Base-by-base conservation (phyloP, 2,329 filamentous ascomycete species). In the Tympanopsis confertula region DNA sequence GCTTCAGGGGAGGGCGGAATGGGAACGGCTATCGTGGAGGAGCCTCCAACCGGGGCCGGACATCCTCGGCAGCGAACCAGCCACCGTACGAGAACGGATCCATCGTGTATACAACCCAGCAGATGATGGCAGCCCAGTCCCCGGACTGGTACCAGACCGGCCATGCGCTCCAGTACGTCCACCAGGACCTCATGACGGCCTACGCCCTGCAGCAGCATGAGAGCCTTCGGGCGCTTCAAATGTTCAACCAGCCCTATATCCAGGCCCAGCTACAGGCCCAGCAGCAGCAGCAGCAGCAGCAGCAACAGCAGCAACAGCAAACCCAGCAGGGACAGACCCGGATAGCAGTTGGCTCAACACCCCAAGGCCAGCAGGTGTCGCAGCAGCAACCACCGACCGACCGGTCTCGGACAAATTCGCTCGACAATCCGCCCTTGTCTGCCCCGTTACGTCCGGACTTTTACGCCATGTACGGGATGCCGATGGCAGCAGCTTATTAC, bases 341-440 rank as follows among this genome's bases (percentile, higher is more conserved):
- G 65, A 63, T 45, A 60, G 22, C 20, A 33, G 28, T 13, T 19
- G 12, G 22, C 37, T 19, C 20, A 35, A 13, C 40, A 42, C 39
- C 61, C n/a, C 65, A 68, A 39, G 56, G 58, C 7, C 65, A 66
- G 44, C 56, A 54, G 12, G 59, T 60, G 37, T 54, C 58, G 32
- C 65, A 69, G 36, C 61, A 63, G 38, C 61, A 65, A 41, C 46
- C 63, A 40, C 50, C 65, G 38, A 50, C 57, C 20, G 65, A 74
- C 47, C 58, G 76, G 44, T 70, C 73, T 26, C 67, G 76, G 42
- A 78, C 74, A 5, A 76, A 71, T 49, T 79, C 74, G 12, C 74
- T 79, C 47, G 75, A 81, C 47, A 76, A 70, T 39, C 63, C 71
- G 14, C 74, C 75, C 4, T 51, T 77, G 26, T 71, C 65, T n/a